Evolutionary conservation across 148 eudicot species (phyloP), one percentile per base, ranked within the genome.

Genomic region (Fallopia convolvulus): DNA sequence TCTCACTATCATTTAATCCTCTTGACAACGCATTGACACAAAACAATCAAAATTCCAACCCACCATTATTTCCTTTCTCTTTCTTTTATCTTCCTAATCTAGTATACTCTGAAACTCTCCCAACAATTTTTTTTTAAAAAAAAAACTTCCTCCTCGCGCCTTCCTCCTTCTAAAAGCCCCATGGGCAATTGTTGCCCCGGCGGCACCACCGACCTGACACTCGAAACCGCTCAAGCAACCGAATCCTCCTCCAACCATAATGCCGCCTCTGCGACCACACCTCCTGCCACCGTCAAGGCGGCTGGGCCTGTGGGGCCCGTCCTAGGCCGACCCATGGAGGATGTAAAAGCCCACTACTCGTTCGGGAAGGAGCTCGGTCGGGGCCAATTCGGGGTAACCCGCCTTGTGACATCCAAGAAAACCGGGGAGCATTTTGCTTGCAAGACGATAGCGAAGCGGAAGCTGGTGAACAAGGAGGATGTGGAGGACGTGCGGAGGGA

Each of bases 401-500:
- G 87, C 48, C 70, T 87, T 33, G 83, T 86, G 46, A 87, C 90
- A 0, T 76, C 74, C 41, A 89, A 87, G 70, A 79, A 86, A 6
- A 76, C 84, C 0, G 88, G 90, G 6, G 84, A 83, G 53, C 92
- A 87, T n/a, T 83, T 85, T 14, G 92, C 92, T 3, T 85, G 89
- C 79, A 89, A 89, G 73, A 87, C 90, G 1, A 89, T 89, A 8
- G 90, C 98, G 2, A 93, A 93, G 85, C 82, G 98, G 82, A 93
- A 93, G 81, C 86, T 93, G 20, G 89, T 80, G 18, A 91, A 81
- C 76, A 91, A 93, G 85, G 98, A 91, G 85, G 98, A 93, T 70
- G 84, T 93, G 18, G 98, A 93, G 85, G 98, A 93, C 81, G 98
- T 93, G 1, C 82, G 88, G 77, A 86, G 98, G 66, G 98, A 93